Conservation (phyloP, 2,329 filamentous ascomycete species). For the Colletotrichum camelliae region DNA sequence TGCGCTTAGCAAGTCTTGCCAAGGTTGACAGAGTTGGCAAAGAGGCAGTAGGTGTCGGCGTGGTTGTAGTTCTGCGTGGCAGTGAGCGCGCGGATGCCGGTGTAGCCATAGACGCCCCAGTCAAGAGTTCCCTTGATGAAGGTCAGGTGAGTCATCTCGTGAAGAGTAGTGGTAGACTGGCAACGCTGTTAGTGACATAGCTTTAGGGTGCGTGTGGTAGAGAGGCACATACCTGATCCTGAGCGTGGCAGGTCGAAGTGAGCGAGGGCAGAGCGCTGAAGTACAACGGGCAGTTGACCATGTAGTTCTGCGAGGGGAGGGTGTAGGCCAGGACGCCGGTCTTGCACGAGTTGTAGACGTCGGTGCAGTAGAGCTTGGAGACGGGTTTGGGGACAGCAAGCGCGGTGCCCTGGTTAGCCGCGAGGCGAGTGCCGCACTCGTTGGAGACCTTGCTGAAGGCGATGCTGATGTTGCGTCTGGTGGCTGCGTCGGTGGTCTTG, state of each 20-base stretch:
- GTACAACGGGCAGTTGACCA: slow-evolving; percentile 67
- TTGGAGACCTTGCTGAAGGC: slow-evolving; percentile 54
- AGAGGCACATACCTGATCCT: slow-evolving; percentile 43
- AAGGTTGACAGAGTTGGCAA: slow-evolving; percentile 19
- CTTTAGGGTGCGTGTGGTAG: slow-evolving; percentile 40
- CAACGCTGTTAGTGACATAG: slow-evolving; percentile 50
- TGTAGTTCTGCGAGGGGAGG: slow-evolving; percentile 54
- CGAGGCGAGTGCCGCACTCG: slow-evolving; percentile 57
- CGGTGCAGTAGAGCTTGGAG: slow-evolving; percentile 64
- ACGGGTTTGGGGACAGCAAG: slow-evolving; percentile 5
- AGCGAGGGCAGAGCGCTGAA: slow-evolving; percentile 59
- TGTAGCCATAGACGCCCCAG: slow-evolving; percentile 24
- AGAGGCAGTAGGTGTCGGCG: slow-evolving; percentile 23
- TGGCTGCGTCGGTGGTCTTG: slow-evolving; percentile 51
- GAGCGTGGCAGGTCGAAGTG: slow-evolving; percentile 57
- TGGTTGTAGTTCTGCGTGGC: slow-evolving; percentile 20
- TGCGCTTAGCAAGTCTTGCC: neutral
- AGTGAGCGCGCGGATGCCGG: slow-evolving; percentile 2
- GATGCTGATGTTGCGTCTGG: slow-evolving; percentile 52
- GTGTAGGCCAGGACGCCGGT: slow-evolving; percentile 65
- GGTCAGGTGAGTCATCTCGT: slow-evolving; percentile 69
- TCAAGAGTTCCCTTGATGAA: slow-evolving; percentile 57
- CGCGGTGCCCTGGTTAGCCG: slow-evolving; percentile 37
- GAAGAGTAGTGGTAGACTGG: slow-evolving; percentile 68
- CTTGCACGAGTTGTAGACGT: slow-evolving; percentile 58